Percentiles rank a stretch among this genome's conserved stretches.
Conservation (phyloP, 768 basidiomycete genomes). For the Thelephora ganbajun region DNA sequence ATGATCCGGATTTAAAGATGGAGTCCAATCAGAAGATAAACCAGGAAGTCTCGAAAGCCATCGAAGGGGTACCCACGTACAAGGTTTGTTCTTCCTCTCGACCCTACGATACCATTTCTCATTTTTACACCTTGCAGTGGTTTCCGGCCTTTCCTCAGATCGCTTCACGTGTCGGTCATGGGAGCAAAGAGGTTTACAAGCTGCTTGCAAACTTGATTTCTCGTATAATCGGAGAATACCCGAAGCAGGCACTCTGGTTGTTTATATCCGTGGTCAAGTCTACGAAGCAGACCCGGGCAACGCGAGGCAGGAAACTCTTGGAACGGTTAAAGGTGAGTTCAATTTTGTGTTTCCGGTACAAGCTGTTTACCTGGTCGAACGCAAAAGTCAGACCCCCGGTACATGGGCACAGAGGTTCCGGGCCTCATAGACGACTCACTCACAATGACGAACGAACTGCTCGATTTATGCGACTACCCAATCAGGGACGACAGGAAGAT, state of each 20-base stretch:
- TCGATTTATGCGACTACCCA: constrained; percentile 47
- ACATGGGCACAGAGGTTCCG: constrained; percentile 19
- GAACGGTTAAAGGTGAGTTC: constrained; percentile 40
- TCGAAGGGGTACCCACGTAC: constrained; percentile 56
- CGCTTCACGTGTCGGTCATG: constrained; percentile 82
- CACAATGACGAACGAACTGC: constrained; percentile 54
- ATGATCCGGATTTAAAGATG: constrained; percentile 14
- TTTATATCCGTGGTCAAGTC: constrained; percentile 85
- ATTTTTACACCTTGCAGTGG: constrained; percentile 43
- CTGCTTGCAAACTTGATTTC: constrained; percentile 54
- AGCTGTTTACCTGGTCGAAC: constrained; percentile 20
- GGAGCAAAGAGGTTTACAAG: constrained; percentile 41
- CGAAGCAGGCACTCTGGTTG: constrained; percentile 87
- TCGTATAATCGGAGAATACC: constrained; percentile 66
- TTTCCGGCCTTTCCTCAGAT: constrained; percentile 94
- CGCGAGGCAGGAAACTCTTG: constrained; percentile 46
- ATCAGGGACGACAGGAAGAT: constrained; percentile 25
- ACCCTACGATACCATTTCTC: constrained; percentile 3
- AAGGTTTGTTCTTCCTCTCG: constrained; percentile 36
- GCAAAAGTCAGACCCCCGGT: constrained; percentile 28
- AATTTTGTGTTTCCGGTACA: background rate
- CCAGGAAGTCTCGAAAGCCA: constrained; percentile 25
- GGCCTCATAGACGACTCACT: constrained; percentile 38
- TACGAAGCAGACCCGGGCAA: constrained; percentile 43
- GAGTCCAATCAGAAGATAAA: constrained; percentile 44